These are phyloP conservation scores for Spinellus fusiger DNA, from an alignment of 192 early-diverging fungal genomes.

Conservation along the genomic window DNA sequence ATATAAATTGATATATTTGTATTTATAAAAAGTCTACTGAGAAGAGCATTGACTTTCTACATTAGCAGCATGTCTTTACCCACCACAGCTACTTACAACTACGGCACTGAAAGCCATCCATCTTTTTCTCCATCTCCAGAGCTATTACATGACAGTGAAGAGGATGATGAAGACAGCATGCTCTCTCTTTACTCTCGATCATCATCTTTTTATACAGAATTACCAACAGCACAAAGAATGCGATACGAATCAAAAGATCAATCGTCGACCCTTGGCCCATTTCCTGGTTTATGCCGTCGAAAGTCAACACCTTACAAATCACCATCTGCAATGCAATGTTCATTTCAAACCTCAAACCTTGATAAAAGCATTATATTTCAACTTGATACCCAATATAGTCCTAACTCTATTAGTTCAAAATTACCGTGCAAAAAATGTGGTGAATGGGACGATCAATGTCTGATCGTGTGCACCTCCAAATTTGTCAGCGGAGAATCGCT, in stretches of 20 bases:
- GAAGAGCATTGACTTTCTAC: background rate
- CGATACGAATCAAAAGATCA: conserved; percentile 4
- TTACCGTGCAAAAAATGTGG: too few relatives aligned
- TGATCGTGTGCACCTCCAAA: conserved; percentile 9
- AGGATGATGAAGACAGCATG: conserved; percentile 19
- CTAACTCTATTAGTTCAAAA: too few relatives aligned
- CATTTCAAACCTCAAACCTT: conserved; percentile 11
- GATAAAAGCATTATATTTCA: conserved; percentile 26
- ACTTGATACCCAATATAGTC: conserved; percentile 12
- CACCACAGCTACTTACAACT: background rate
- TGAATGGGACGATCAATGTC: background rate
- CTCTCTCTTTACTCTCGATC: conserved; percentile 1
- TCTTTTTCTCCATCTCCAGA: conserved; percentile 12
- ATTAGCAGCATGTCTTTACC: background rate
- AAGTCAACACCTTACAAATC: conserved; percentile 30
- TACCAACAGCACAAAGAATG: too few relatives aligned
- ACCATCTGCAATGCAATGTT: conserved; percentile 18
- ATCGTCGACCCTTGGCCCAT: background rate
- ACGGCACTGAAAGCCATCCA: background rate
- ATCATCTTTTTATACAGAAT: background rate
- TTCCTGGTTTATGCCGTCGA: background rate
- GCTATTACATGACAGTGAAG: conserved; percentile 27
- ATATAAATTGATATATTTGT: background rate
- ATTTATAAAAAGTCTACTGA: background rate
- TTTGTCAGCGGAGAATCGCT: conserved; percentile 20